Percentiles rank a stretch among this genome's conserved stretches.
phyloP scores from a whole-genome alignment of 2,329 filamentous ascomycete species.

The Sarocladium brachiariae region DNA sequence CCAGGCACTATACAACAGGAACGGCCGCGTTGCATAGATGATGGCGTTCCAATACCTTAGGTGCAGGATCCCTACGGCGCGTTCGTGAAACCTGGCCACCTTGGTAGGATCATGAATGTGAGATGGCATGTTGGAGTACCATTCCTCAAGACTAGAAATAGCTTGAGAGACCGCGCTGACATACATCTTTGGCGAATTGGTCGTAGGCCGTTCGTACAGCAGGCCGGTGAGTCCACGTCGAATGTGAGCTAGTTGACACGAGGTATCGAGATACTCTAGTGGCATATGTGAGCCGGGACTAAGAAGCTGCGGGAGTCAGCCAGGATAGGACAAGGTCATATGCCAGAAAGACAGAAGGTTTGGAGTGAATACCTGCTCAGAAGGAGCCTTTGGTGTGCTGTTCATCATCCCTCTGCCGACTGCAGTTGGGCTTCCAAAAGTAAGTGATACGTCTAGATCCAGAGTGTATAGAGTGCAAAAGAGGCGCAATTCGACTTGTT shows the following conservation, averaged over 20 bases:
- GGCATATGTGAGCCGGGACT: conserved; percentile 6
- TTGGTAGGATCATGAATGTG: conserved; percentile 1
- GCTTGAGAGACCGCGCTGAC: conserved; percentile 2
- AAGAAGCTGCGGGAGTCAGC: not conserved
- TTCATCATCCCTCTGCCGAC: not conserved
- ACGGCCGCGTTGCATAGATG: conserved; percentile 5
- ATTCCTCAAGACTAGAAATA: not conserved
- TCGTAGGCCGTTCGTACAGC: not conserved
- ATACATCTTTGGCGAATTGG: not conserved
- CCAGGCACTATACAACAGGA: conserved; percentile 4
- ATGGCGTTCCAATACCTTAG: conserved; percentile 7
- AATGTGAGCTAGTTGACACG: not conserved
- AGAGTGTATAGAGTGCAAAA: conserved; percentile 5
- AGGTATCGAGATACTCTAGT: conserved; percentile 1
- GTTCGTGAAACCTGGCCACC: conserved; percentile 6
- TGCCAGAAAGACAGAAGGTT: not conserved
- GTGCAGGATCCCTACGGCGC: not conserved
- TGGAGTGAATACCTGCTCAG: not conserved
- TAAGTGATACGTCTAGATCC: conserved; percentile 7
- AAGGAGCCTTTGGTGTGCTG: conserved; percentile 2
- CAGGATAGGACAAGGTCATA: not conserved
- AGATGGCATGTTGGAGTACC: conserved; percentile 6
- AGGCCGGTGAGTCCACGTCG: not conserved
- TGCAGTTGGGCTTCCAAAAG: conserved; percentile 6
- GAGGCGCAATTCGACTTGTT: conserved; percentile 2